Conservation (phyloP, 768 basidiomycete species). For the Tulasnella sp. region DNA sequence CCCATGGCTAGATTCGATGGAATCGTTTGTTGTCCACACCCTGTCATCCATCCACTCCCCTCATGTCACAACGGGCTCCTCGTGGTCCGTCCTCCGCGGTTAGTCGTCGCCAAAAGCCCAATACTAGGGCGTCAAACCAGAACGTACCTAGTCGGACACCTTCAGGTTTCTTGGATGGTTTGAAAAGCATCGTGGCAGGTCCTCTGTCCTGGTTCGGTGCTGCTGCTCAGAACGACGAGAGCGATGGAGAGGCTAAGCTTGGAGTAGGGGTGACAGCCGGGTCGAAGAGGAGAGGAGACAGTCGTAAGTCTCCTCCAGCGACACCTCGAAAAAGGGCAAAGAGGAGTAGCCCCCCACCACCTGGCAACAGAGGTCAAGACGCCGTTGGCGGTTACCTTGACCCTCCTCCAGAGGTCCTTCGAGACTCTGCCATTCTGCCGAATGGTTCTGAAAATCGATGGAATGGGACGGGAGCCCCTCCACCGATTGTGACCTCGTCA, state of each 20-base stretch:
- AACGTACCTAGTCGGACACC: neutral
- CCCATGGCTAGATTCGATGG: too few relatives aligned
- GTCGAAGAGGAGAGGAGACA: neutral
- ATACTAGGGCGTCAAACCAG: neutral
- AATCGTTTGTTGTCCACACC: too few relatives aligned
- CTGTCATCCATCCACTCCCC: too few relatives aligned
- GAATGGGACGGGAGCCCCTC: neutral
- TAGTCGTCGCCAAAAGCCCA: slow-evolving; percentile 11
- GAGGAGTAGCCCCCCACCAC: neutral
- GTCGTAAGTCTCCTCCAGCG: too few relatives aligned
- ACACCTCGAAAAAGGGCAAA: neutral
- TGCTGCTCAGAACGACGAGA: slow-evolving; percentile 2
- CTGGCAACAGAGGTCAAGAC: neutral
- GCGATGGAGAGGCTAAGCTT: slow-evolving; percentile 6
- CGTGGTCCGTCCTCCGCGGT: neutral
- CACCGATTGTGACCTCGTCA: too few relatives aligned
- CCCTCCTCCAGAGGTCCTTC: slow-evolving; percentile 3
- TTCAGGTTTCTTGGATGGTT: slow-evolving; percentile 12
- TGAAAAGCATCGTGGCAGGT: slow-evolving; percentile 14
- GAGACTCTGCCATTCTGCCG: neutral
- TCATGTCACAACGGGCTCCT: too few relatives aligned
- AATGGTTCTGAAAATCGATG: neutral
- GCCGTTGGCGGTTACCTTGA: slow-evolving; percentile 8
- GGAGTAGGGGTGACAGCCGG: neutral
- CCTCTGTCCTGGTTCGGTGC: slow-evolving; percentile 9